Percentiles rank a stretch among this genome's conserved stretches.
Conservation (phyloP, 352 stramenopile genomes). For the Phytophthora meadii region DNA sequence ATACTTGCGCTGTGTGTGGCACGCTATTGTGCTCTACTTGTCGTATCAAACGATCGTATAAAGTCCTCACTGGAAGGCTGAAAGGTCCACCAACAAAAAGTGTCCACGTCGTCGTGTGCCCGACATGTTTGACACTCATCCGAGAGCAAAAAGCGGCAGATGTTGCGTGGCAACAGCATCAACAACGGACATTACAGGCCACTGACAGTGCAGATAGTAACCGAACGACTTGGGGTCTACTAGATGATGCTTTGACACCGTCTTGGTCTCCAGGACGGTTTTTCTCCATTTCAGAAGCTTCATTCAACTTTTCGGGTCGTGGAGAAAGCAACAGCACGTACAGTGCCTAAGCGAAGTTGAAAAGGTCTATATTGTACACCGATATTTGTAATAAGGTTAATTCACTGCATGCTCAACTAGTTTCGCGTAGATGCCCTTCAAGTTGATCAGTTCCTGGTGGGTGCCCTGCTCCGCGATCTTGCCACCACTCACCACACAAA, state of each 20-base stretch:
- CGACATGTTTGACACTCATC: conserved; percentile 6
- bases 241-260: no score
- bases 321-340: conserved; percentile 6
- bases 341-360: conserved; percentile 2
- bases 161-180: conserved; percentile 19
- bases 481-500: conserved; percentile 74
- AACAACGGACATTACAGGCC: conserved; percentile 8
- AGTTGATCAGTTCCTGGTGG: conserved; percentile 81
- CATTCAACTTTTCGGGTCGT: conserved; percentile 15
- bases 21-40: conserved; percentile 15
- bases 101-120: conserved; percentile 19
- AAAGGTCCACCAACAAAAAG: conserved; percentile 13
- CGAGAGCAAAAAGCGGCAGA: conserved; percentile 4
- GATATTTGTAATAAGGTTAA: background rate
- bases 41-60: conserved; percentile 14
- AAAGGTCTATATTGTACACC: background rate
- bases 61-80: conserved; percentile 13
- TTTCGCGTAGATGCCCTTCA: conserved; percentile 42
- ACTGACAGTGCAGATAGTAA: conserved; percentile 12
- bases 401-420: conserved; percentile 36
- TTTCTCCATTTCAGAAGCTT: conserved; percentile 19
- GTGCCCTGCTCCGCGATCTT: conserved; percentile 93
- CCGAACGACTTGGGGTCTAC: conserved; percentile 12
- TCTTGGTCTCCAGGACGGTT: conserved; percentile 14
- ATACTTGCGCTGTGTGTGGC: conserved; percentile 14